phyloP scores from a whole-genome alignment of 23 red algal genomes.

The Chondrus crispus region DNA sequence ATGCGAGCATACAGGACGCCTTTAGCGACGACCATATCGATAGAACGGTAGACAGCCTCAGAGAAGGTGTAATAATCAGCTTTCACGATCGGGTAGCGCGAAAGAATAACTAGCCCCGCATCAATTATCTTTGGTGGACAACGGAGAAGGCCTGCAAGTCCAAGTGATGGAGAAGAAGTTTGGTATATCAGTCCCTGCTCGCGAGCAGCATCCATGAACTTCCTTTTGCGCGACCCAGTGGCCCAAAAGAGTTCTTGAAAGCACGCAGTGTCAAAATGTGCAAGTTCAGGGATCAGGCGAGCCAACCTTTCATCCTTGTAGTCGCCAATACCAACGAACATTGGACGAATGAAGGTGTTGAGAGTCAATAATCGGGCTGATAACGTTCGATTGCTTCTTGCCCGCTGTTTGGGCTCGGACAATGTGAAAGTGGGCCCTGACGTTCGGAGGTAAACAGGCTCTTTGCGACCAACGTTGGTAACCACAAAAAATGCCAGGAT shows the following conservation, averaged over 20 bases:
- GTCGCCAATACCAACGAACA: conserved; percentile 30
- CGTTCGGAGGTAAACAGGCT: background rate
- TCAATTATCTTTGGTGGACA: conserved; percentile 81
- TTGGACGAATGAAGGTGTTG: conserved; percentile 73
- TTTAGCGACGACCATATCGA: conserved; percentile 82
- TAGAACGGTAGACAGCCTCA: conserved; percentile 27
- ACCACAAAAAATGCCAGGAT: background rate
- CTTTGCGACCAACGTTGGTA: background rate
- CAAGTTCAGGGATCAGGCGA: conserved; percentile 15
- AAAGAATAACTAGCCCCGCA: conserved; percentile 70
- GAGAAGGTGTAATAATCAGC: conserved; percentile 48
- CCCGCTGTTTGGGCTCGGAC: background rate
- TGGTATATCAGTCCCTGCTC: conserved; percentile 31
- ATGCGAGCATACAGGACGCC: conserved; percentile 82
- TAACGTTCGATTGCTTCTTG: no score
- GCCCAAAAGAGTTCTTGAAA: conserved; percentile 73
- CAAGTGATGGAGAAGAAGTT: conserved; percentile 30
- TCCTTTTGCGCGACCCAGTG: conserved; percentile 34
- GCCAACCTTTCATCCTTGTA: conserved; percentile 54
- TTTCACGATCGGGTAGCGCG: conserved; percentile 57
- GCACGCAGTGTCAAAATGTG: conserved; percentile 61
- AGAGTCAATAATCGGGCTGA: conserved; percentile 66
- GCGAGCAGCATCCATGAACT: conserved; percentile 22
- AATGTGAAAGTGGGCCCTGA: background rate
- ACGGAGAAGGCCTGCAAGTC: conserved; percentile 15